These are phyloP conservation scores for Ogataea nonfermentans DNA, from an alignment of 805 yeast species.

Conservation along the genomic window DNA sequence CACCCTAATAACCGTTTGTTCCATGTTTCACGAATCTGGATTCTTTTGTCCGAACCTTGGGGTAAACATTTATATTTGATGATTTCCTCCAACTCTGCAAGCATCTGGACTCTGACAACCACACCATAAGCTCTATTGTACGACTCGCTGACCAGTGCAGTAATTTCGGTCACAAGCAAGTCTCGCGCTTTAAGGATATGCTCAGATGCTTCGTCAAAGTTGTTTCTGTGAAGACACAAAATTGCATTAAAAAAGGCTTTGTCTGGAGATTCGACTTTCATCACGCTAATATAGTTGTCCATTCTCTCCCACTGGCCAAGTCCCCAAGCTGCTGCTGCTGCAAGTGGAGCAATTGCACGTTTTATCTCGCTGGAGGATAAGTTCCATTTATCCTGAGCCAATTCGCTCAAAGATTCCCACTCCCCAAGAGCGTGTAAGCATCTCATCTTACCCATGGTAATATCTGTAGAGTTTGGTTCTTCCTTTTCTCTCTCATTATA, in stretches of 20 bases:
- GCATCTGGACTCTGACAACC: constrained; percentile 94
- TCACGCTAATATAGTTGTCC: constrained; percentile 85
- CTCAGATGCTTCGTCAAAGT: constrained; percentile 73
- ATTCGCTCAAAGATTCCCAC: constrained; percentile 87
- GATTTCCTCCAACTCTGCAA: constrained; percentile 94
- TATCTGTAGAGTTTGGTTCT: constrained; percentile 74
- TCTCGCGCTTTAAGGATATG: constrained; percentile 87
- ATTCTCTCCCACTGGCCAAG: constrained; percentile 94
- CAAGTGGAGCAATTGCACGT: constrained; percentile 89
- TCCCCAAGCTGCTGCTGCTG: constrained; percentile 99
- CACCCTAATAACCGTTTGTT: constrained; percentile 88
- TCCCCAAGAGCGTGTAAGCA: constrained; percentile 98
- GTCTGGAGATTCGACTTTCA: constrained; percentile 92
- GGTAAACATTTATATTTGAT: constrained; percentile 84
- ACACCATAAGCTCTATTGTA: constrained; percentile 96
- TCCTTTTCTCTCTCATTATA: constrained; percentile 73
- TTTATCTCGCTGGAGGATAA: constrained; percentile 67
- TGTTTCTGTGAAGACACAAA: constrained; percentile 77
- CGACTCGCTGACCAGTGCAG: constrained; percentile 92
- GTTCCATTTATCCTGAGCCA: constrained; percentile 86
- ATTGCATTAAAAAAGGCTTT: constrained; percentile 94
- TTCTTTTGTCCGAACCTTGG: constrained; percentile 75
- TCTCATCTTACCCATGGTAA: constrained; percentile 96
- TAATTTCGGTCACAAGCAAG: constrained; percentile 84
- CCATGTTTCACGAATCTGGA: constrained; percentile 87